Base-by-base conservation (phyloP, 768 basidiomycete genomes). In the Postia placenta region DNA sequence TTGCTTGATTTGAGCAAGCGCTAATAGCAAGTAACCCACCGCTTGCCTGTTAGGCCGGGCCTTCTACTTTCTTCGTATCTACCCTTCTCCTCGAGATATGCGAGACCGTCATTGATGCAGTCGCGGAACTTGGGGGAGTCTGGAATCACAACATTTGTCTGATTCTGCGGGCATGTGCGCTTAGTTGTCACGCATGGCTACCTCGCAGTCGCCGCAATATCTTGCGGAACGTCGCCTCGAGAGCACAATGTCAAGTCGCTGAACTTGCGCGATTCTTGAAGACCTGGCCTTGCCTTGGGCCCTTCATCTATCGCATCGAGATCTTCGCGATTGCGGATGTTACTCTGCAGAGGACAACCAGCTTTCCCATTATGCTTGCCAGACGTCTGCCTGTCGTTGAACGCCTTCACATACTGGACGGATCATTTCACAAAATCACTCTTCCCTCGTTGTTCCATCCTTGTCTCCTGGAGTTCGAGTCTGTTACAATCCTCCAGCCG, bases 41-140 rank as follows among this genome's bases (percentile, higher is more conserved):
- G 23, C 47, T 14, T 30, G 50, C 55, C 47, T 60, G 62, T 58
- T 80, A 72, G 46, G 96, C 80, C 37, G 57, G 61, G 57, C 78
- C 67, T 51, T 87, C 82, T 12, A 55, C 56, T 12, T 65, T 58
- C 1, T 70, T 74, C 2, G 94, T 45, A 97, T 90, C 69, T 97
- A 94, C 86, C 97, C 92, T 45, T 83, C 71, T 14, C 88, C 88
- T 0, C 86, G 85, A 2, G 65, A 62, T 23, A 83, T 83, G 95
- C 94, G 0, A 95, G 95, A 3, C 95, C 95, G 30, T 97, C 94
- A 56, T 98, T 94, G 43, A 97, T 96, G 0, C 81, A 85, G 52
- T 91, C 53, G 64, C 1, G 64, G 64, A 0, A 55, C 64, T 25
- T 49, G 7, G 20, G 17, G 42, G 4, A n/a, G n/a, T n/a, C n/a